phyloP scores from a whole-genome alignment of 257 asterid species.

The Lycium ferocissimum region DNA sequence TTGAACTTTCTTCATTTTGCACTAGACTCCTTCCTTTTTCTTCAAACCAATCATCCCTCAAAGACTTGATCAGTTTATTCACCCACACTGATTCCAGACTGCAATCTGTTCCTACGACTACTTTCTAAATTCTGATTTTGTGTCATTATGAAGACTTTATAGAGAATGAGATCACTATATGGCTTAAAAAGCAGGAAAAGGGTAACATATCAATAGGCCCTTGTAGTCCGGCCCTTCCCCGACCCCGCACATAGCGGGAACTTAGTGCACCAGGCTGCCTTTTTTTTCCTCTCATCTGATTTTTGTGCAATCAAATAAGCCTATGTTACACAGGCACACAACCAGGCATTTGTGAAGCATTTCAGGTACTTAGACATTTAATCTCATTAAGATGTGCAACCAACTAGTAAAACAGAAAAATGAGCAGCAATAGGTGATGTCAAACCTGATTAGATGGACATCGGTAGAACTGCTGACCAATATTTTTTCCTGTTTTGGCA shows the following conservation, averaged over 20 bases:
- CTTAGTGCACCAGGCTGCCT: too few species aligned
- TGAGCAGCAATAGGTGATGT: neutral
- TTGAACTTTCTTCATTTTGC: neutral
- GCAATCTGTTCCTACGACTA: neutral
- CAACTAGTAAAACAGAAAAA: neutral
- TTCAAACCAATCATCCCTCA: neutral
- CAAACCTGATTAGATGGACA: constrained; percentile 35
- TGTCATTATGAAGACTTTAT: neutral
- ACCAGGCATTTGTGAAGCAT: neutral
- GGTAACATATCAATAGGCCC: neutral
- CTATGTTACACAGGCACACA: too few species aligned
- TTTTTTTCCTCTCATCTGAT: too few species aligned
- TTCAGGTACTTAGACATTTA: neutral
- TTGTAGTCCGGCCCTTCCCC: too few species aligned
- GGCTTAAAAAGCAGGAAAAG: neutral
- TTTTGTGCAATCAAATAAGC: neutral
- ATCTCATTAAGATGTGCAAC: neutral
- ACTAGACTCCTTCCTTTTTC: neutral
- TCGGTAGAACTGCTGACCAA: constrained; percentile 37
- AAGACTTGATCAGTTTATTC: constrained; percentile 6
- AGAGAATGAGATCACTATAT: neutral
- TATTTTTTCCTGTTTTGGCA: constrained; percentile 37
- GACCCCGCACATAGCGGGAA: too few species aligned
- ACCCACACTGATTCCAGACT: neutral
- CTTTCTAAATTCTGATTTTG: neutral